Percentiles rank a stretch among this genome's conserved stretches.
Conservation (phyloP, 139 green algal species). For the Asterochloris sp. region DNA sequence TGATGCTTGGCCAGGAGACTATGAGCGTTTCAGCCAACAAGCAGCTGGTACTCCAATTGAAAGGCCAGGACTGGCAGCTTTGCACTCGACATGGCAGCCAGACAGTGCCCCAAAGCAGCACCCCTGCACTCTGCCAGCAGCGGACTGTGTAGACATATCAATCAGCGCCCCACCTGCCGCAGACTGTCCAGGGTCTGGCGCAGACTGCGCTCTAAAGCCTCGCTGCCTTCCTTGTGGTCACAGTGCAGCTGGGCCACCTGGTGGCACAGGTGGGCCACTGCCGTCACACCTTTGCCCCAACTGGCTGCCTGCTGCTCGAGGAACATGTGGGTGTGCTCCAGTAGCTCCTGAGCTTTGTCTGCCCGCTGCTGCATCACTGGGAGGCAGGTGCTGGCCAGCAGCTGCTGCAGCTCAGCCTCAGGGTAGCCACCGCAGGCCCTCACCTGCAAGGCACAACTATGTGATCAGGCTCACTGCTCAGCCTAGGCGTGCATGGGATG, state of each 20-base stretch:
- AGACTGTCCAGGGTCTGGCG: too few species aligned
- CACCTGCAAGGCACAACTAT: neutral
- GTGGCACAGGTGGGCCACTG: constrained; percentile 22
- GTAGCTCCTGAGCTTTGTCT: constrained; percentile 26
- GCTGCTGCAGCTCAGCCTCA: constrained; percentile 25
- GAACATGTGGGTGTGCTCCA: constrained; percentile 24
- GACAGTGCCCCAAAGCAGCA: too few species aligned
- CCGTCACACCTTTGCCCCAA: constrained; percentile 24
- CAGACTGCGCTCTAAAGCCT: too few species aligned
- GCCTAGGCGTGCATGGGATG: too few species aligned
- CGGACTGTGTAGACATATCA: too few species aligned
- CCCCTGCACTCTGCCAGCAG: too few species aligned
- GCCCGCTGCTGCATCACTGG: constrained; percentile 26
- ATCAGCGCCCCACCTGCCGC: too few species aligned
- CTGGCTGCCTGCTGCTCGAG: constrained; percentile 38
- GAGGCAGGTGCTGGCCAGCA: constrained; percentile 31
- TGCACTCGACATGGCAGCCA: too few species aligned
- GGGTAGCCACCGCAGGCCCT: constrained; percentile 26
- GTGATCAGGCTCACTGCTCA: neutral
- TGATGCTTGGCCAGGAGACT: too few species aligned
- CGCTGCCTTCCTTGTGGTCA: neutral
- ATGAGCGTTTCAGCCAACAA: too few species aligned
- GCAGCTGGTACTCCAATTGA: too few species aligned
- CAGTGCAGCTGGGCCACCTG: constrained; percentile 39
- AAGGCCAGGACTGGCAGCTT: too few species aligned